A percentile compares a stretch with the other conserved stretches of the same genome.
phyloP scores from a whole-genome alignment of 768 basidiomycete genomes.

The Dioszegia hungarica region DNA sequence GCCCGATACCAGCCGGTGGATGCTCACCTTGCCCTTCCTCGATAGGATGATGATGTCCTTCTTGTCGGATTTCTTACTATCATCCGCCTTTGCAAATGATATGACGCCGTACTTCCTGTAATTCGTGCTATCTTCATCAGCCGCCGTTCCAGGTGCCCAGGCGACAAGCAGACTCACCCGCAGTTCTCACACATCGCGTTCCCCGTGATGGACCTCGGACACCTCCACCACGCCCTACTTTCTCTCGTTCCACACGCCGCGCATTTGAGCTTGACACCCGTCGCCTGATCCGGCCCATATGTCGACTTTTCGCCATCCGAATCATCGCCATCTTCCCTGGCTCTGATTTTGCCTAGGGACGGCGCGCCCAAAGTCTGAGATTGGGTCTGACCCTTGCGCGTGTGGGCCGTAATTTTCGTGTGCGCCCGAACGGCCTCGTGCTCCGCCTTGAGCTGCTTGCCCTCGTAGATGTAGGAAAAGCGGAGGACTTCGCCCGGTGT shows the following conservation, averaged over 20 bases:
- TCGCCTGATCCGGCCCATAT: conserved; percentile 57
- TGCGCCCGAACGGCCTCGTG: conserved; percentile 39
- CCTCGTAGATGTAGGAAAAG: conserved; percentile 47
- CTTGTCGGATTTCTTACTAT: conserved; percentile 53
- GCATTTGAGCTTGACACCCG: conserved; percentile 57
- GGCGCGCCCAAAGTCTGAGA: conserved; percentile 29
- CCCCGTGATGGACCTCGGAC: conserved; percentile 75
- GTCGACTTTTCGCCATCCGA: conserved; percentile 67
- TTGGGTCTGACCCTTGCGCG: conserved; percentile 22
- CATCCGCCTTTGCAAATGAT: conserved; percentile 42
- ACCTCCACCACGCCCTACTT: conserved; percentile 81
- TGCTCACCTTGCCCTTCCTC: conserved; percentile 56
- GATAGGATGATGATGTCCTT: conserved; percentile 56
- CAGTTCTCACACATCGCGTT: conserved; percentile 77
- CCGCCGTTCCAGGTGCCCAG: background rate
- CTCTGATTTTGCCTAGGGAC: conserved; percentile 29
- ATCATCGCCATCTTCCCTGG: conserved; percentile 4
- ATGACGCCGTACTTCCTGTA: conserved; percentile 93
- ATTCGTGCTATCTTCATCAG: conserved; percentile 54
- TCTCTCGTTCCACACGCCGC: conserved; percentile 81
- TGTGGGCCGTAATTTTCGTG: conserved; percentile 32
- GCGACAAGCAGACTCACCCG: conserved; percentile 51
- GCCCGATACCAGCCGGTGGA: background rate
- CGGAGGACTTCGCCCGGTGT: conserved; percentile 39
- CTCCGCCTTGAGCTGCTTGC: conserved; percentile 34